Base-by-base conservation (phyloP, 257 asterid genomes). In the Leonotis leonurus region DNA sequence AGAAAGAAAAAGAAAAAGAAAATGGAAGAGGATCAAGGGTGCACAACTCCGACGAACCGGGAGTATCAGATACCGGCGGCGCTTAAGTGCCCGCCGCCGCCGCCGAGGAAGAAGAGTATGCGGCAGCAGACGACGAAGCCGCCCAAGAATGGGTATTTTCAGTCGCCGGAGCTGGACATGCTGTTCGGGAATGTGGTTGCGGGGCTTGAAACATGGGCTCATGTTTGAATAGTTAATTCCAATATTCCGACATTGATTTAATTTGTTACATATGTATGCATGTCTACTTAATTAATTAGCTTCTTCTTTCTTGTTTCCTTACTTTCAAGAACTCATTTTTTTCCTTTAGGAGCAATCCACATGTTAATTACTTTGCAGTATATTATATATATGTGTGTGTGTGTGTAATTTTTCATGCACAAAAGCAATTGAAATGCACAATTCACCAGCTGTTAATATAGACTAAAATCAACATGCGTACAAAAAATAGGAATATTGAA, bases 21-120 rank as follows among this genome's bases (percentile, higher is more conserved):
- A 27, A 83, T 80, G 85, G 83, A 80, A 41, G 73, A 56, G 40
- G 78, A 70, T 56, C 66, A 76, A 69, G 89, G 75, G 52, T 86
- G 95, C 41, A 74, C 89, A 10, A 86, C 95, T 14, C 95, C 92
- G 33, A 86, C 54, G 78, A 74, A 78, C 49, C 71, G 26, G 35
- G 90, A 85, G 60, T 71, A 32, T 25, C 74, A 61, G 64, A 72
- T 79, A 39, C 85, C 80, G 60, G 69, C 62, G 58, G 49, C 67
- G 9, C 18, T 11, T 62, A 80, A 56, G 64, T 84, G 92, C 37
- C 92, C 95, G 13, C 82, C 89, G 41, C 82, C 89, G 41, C 89
- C 95, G 64, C 89, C 95, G 16, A 72, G 81, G 79, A 86, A 81
- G 85, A 76, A 74, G 65, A 35, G 7, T 6, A 30, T 37, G 21